Percentiles rank a stretch among this genome's conserved stretches.
Evolutionary conservation across 345 rosid genomes (phyloP).

Genomic region (Aquilaria yunnanensis): DNA sequence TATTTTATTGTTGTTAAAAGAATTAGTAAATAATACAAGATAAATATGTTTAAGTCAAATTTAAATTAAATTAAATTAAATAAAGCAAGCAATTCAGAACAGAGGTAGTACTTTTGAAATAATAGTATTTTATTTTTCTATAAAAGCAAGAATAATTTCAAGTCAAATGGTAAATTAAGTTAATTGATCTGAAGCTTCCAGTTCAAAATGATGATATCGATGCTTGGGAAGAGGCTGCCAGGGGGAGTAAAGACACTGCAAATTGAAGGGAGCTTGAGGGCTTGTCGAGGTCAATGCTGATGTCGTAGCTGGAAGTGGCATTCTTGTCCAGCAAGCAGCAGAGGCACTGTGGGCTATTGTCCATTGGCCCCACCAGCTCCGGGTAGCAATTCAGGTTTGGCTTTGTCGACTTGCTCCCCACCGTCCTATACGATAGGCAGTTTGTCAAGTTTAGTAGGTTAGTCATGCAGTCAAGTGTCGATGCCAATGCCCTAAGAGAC

Average conservation of each 20-base stretch:
- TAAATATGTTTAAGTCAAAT: too few species aligned
- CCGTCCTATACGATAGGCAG: conserved; percentile 48
- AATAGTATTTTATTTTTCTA: too few species aligned
- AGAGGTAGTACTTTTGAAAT: too few species aligned
- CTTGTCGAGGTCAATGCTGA: conserved; percentile 38
- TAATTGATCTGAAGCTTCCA: too few species aligned
- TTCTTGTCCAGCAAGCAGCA: conserved; percentile 40
- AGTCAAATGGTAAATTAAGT: too few species aligned
- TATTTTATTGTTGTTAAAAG: too few species aligned
- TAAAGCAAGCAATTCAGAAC: too few species aligned
- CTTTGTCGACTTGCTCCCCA: conserved; percentile 41
- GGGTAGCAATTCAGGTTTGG: conserved; percentile 75
- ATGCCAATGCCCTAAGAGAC: conserved; percentile 15
- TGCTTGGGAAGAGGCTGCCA: conserved; percentile 41
- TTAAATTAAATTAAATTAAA: too few species aligned
- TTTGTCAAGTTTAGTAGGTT: conserved; percentile 50
- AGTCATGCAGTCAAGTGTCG: conserved; percentile 34
- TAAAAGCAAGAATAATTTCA: too few species aligned
- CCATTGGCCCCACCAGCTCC: conserved; percentile 73
- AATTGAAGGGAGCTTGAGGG: conserved; percentile 55
- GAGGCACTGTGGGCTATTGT: conserved; percentile 46
- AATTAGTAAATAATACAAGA: too few species aligned
- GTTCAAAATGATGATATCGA: too few species aligned
- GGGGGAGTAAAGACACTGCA: conserved; percentile 50
- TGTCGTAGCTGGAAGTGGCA: conserved; percentile 25